Evolutionary conservation across 768 basidiomycete genomes (phyloP), one percentile per base, ranked within the genome.

Genomic region (Tulasnella calospora): DNA sequence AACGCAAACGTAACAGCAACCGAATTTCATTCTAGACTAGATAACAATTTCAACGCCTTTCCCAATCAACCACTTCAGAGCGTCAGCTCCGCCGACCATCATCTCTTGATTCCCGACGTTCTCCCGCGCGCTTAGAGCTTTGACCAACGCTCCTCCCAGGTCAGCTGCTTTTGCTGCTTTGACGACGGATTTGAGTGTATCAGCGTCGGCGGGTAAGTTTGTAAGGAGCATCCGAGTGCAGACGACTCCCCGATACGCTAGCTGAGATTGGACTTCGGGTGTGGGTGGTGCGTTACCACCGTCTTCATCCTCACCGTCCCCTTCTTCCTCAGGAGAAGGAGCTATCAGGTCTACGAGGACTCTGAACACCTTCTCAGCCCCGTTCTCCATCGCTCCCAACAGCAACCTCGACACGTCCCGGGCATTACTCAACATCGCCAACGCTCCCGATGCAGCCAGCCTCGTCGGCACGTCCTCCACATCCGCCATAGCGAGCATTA

Each of bases 381-480:
- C 91, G 67, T 84, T 84, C 82, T 94, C 90, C 36, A 95, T 88
- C 44, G 86, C 85, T 21, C 91, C 82, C n/a, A 97, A 84, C 2
- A 87, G 85, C 8, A 84, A 82, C 82, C 94, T 95, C 15, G 90
- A 90, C 40, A 85, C 85, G 0, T 87, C 86, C 9, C 80, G 77
- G 0, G 90, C 88, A 35, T 87, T 86, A 0, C 92, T 92, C 76
- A 99, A 84, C 38, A 91, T 92, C 6, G 97, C 95, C 55, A 98
- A 86, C 3, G 95, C 93, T 23, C 96, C 97, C 0, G 94, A 91
- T 0, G 96, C 94, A n/a, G 97, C 97, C 21, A 94, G 83, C 44
- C 93, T 89, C 3, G 97, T 99, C 9, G 89, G 89, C 12, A 91
- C 74, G 85, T 99, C 98, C 35, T 95, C 92, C 19, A 94, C 90